Evolutionary conservation across 129 eudicot genomes (phyloP).

Genomic region (Calendula officinalis): DNA sequence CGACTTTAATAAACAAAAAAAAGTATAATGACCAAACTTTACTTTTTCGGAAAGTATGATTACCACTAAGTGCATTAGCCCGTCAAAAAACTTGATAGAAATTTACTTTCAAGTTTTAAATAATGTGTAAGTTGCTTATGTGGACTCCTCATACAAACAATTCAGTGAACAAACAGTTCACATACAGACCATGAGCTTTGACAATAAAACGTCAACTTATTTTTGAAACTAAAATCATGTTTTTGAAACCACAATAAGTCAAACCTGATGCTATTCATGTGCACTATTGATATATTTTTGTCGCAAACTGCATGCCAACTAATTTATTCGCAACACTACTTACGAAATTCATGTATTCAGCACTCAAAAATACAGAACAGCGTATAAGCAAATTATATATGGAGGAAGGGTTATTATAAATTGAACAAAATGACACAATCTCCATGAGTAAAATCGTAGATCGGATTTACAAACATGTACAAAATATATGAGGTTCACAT

Average conservation of each 20-base stretch:
- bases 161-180: background rate
- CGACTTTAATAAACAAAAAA: no score
- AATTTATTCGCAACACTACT: background rate
- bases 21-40: no score
- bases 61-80: no score
- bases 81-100: background rate
- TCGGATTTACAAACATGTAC: constrained; percentile 9
- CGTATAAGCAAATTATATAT: background rate
- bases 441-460: constrained; percentile 8
- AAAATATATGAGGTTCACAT: background rate
- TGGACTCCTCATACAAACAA: background rate
- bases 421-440: background rate
- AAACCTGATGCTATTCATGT: constrained; percentile 2
- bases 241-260: background rate
- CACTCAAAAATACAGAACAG: background rate
- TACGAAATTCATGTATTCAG: background rate
- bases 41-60: no score
- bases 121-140: constrained; percentile 3
- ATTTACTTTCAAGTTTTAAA: background rate
- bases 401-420: background rate
- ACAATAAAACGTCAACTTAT: background rate
- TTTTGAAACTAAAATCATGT: background rate
- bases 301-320: no score
- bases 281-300: background rate
- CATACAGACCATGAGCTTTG: constrained; percentile 2